Base-by-base conservation (phyloP, 2,329 filamentous ascomycete genomes). In the Ophiostoma tasmaniense region DNA sequence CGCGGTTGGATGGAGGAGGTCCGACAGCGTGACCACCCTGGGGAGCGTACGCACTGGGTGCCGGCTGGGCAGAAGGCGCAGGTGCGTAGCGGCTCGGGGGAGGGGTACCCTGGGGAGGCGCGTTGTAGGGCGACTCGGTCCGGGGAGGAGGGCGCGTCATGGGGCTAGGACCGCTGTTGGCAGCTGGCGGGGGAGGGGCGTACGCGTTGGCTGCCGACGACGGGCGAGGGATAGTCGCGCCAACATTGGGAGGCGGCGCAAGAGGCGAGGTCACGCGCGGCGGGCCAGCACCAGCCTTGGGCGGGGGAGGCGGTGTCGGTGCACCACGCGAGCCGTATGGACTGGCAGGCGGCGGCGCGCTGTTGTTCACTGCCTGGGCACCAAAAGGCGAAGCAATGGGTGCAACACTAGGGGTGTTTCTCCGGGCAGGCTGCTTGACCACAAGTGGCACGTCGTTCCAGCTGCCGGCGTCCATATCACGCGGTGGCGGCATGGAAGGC, bases 401-500 rank as follows among this genome's bases (percentile, higher is more conserved):
- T 67, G 87, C 85, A 25, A 87, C 81, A 68, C 84, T 87, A 2
- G 93, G 92, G 0, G 94, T 97, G 64, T 84, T 84, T 76, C 89
- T 87, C 73, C 93, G 88, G 28, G 89, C 85, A 17, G 90, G 84
- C 68, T 85, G 81, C 81, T 94, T 92, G 64, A 87, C 84, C 64
- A 98, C 90, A 75, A 97, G 85, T 1, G 95, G 95, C 67, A 96
- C 90, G 78, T 99, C 95, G 74, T 99, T 99, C 95, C 95, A 99
- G 74, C 91, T 90, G 35, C 89, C 87, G 72, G 89, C 89, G 72
- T 90, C 89, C 75, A 88, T 89, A 87, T 69, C 82, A 75, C 91
- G 87, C 22, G 91, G 87, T 28, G 92, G 89, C 55, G 87, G 83
- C 14, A 67, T 42, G 3, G 86, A 84, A 20, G 89, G 85, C 45